A percentile compares a stretch with the other conserved stretches of the same genome.
Evolutionary conservation across 1,284 basidiomycete species (phyloP).

Genomic region (Apiotrichum akiyoshidainum): DNA sequence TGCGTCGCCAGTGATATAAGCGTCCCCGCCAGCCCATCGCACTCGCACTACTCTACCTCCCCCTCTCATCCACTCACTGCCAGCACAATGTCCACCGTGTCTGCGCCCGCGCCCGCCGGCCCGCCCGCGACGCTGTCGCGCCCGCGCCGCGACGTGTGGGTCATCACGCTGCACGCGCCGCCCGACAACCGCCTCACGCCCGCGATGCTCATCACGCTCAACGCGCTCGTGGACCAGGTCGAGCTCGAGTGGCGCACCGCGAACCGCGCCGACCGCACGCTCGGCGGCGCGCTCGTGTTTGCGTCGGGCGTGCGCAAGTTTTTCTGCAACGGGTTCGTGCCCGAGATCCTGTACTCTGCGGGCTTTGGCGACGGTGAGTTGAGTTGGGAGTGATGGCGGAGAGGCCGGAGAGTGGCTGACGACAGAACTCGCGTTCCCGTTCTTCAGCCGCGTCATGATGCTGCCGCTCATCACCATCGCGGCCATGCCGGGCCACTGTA

Average conservation of each 20-base stretch:
- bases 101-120: neutral
- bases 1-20: too few species aligned
- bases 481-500: conserved; percentile 78
- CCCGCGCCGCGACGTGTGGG: conserved; percentile 36
- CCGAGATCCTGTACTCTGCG: conserved; percentile 61
- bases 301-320: conserved; percentile 75
- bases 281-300: conserved; percentile 67
- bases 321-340: conserved; percentile 83
- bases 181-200: conserved; percentile 51
- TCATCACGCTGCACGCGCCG: conserved; percentile 42
- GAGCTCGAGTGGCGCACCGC: conserved; percentile 70
- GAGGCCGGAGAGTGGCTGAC: too few species aligned
- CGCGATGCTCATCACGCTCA: conserved; percentile 34
- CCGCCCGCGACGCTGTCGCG: conserved; percentile 24
- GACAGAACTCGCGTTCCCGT: conserved; percentile 46
- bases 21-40: too few species aligned
- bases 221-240: conserved; percentile 64
- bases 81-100: too few species aligned
- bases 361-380: conserved; percentile 69
- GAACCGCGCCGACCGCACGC: conserved; percentile 27
- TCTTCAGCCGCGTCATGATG: conserved; percentile 44
- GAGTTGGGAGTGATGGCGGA: too few species aligned
- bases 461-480: conserved; percentile 64
- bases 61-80: too few species aligned
- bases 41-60: too few species aligned